Base-by-base conservation (phyloP, 352 stramenopile species). In the Phytophthora brassicae region DNA sequence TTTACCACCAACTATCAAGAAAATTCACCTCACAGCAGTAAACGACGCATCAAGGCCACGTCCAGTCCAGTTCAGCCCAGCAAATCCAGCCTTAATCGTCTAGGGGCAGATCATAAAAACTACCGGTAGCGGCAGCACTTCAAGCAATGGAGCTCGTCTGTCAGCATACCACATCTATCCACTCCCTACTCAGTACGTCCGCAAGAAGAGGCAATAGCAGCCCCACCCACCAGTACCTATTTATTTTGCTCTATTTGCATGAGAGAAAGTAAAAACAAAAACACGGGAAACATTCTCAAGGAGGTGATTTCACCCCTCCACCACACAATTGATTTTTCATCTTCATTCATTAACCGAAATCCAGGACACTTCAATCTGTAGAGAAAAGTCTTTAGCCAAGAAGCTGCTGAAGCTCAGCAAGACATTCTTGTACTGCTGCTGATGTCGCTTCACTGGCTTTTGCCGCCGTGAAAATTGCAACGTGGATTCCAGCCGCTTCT, bases 401-500 rank as follows among this genome's bases (percentile, higher is more conserved):
- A 43, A 82, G 31, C 13, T 70, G 46, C 49, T 79, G 70, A 1
- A 91, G 67, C 62, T 91, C 82, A 14, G 68, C 61, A 8, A 91
- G 59, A 42, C 82, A 91, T 45, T 82, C 79, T 26, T 79, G 65
- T 26, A 88, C 74, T 0, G 59, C 33, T n/a, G 56, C 42, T 1
- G 82, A 80, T 11, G 76, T 74, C 14, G 79, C 71, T 24, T 72
- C 56, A 14, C 48, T 64, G 2, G 64, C 74, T 50, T 91, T 89
- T 16, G 73, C 74, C 0, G 75, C 76, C 33, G 68, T 51, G 35
- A 89, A 89, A 14, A 89, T 72, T 49, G 67, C 73, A 39, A 88
- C 36, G 11, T 87, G 79, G 13, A 81, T 64, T 11, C 59, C 61
- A 13, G 82, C 71, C 1, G 77, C 58, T 63, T 89, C 74, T 57